Conservation (phyloP, 768 basidiomycete genomes). For the Amylocystis lapponica region DNA sequence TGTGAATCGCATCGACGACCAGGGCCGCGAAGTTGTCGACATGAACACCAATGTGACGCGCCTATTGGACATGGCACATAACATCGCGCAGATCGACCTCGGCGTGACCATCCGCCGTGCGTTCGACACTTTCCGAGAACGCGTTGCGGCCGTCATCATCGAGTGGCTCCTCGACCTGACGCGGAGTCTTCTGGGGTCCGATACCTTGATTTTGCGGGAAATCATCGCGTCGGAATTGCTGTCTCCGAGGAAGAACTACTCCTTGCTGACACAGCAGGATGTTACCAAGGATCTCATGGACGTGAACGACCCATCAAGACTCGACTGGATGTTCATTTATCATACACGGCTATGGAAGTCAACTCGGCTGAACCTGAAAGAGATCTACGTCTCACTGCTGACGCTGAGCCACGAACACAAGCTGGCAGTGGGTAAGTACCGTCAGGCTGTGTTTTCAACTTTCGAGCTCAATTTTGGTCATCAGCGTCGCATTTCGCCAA, state of each 20-base stretch:
- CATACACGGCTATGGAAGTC: conserved; percentile 85
- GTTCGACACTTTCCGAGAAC: conserved; percentile 85
- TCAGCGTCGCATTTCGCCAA: conserved; percentile 78
- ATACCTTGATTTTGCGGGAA: conserved; percentile 64
- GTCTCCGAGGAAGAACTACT: conserved; percentile 49
- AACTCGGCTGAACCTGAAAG: conserved; percentile 73
- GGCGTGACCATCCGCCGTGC: conserved; percentile 86
- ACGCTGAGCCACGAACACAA: conserved; percentile 71
- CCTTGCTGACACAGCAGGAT: conserved; percentile 34
- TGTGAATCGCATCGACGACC: conserved; percentile 62
- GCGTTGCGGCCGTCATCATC: conserved; percentile 76
- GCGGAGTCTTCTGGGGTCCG: conserved; percentile 62
- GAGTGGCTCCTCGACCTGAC: conserved; percentile 82
- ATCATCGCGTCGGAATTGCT: conserved; percentile 67
- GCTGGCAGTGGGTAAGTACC: conserved; percentile 63
- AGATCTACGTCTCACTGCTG: conserved; percentile 72
- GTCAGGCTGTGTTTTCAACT: neutral
- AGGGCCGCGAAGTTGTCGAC: conserved; percentile 81
- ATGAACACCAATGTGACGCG: conserved; percentile 48
- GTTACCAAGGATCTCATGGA: conserved; percentile 30
- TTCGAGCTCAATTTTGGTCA: conserved; percentile 1
- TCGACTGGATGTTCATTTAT: conserved; percentile 76
- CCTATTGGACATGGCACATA: conserved; percentile 73
- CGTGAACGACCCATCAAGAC: conserved; percentile 45
- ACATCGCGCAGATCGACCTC: conserved; percentile 82